Percentiles rank a stretch among this genome's conserved stretches.
phyloP scores from a whole-genome alignment of 768 basidiomycete genomes.

The Boletus bicolor region DNA sequence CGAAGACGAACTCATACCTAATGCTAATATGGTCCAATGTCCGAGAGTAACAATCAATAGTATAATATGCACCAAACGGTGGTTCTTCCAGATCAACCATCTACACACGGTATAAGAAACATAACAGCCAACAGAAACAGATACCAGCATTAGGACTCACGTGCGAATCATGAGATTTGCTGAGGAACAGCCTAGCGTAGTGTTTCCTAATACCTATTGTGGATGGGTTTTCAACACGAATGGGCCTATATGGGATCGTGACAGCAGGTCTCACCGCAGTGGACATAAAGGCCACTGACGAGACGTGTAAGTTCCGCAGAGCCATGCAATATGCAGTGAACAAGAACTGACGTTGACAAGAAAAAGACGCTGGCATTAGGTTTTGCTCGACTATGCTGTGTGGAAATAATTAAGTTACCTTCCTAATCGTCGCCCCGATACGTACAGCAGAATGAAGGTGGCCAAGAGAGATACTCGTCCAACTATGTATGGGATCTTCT shows the following conservation, averaged over 20 bases:
- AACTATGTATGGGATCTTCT: neutral
- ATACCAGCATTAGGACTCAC: neutral
- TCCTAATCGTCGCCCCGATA: too few species aligned
- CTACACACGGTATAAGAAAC: neutral
- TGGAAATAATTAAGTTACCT: neutral
- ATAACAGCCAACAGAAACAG: neutral
- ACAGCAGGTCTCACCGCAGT: neutral
- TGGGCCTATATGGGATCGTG: neutral
- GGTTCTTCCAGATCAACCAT: neutral
- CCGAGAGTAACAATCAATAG: neutral
- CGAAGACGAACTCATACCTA: neutral
- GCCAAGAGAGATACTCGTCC: neutral
- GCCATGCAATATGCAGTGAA: too few species aligned
- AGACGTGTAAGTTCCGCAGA: neutral
- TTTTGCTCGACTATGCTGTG: neutral
- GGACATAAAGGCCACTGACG: neutral
- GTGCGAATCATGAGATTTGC: neutral
- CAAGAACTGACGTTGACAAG: neutral
- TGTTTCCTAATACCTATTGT: neutral
- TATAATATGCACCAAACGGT: neutral
- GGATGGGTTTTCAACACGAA: neutral
- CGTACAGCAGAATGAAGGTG: neutral
- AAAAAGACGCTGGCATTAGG: neutral
- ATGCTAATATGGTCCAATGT: neutral
- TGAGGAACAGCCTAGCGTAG: neutral